Conservation (phyloP, 345 rosid genomes). For the Sonneratia caseolaris region DNA sequence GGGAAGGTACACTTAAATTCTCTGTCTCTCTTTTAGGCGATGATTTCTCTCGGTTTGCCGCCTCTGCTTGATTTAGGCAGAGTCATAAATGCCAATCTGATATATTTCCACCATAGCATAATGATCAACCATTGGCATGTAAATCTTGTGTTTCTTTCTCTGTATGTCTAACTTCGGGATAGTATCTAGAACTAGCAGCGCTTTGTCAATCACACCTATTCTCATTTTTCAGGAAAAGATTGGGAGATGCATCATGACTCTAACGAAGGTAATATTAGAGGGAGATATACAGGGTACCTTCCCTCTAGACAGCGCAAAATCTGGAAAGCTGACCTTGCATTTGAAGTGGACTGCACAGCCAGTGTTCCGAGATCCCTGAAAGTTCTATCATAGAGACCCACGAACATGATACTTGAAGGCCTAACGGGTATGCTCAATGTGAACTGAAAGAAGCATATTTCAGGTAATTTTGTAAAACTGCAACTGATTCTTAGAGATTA, state of each 20-base stretch:
- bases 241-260: conserved; percentile 77
- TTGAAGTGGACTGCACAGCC: conserved; percentile 75
- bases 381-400: not conserved
- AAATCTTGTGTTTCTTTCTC: not conserved
- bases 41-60: not conserved
- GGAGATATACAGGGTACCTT: conserved; percentile 60
- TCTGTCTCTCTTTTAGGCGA: not conserved
- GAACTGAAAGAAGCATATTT: no score
- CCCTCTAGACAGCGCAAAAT: conserved; percentile 46
- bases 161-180: not conserved
- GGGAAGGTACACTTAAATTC: conserved; percentile 44
- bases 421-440: no score
- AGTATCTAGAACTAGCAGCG: not conserved
- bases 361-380: conserved; percentile 23
- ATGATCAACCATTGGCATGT: not conserved
- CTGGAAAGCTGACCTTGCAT: conserved; percentile 57
- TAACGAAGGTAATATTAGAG: conserved; percentile 68
- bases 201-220: not conserved
- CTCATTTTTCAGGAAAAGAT: conserved; percentile 50
- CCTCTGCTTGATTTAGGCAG: not conserved
- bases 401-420: no score
- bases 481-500: not conserved
- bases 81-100: not conserved
- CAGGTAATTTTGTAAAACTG: not conserved
- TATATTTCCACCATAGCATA: not conserved